A percentile compares a stretch with the other conserved stretches of the same genome.
These are phyloP conservation scores for Fennellomyces sp. DNA, from an alignment of 371 early-diverging fungal genomes.

Conservation along the genomic window DNA sequence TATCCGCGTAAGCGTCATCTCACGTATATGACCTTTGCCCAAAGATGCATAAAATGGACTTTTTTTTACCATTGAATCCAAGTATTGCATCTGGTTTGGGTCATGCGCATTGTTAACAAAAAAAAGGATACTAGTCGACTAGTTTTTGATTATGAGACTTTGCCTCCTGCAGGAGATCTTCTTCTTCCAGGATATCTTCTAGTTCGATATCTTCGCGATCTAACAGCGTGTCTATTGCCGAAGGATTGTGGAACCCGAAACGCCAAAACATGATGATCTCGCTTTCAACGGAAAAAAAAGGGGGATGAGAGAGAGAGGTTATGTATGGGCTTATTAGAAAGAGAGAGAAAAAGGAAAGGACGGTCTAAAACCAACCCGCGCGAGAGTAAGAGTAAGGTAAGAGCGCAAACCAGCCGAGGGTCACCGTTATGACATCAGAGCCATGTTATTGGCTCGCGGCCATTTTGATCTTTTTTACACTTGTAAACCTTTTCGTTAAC, in stretches of 20 bases:
- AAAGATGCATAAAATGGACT: too few species aligned
- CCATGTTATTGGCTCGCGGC: neutral
- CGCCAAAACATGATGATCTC: constrained; percentile 73
- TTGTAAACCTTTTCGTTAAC: too few species aligned
- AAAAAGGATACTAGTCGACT: constrained; percentile 75
- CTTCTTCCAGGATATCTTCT: constrained; percentile 79
- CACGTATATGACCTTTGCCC: too few species aligned
- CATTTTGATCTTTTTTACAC: neutral
- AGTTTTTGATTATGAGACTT: constrained; percentile 82
- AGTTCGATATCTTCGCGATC: constrained; percentile 77
- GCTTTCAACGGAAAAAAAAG: neutral
- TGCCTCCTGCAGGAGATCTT: constrained; percentile 86
- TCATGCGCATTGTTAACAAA: neutral
- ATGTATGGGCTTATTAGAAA: neutral
- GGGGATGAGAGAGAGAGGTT: neutral
- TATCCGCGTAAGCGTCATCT: neutral
- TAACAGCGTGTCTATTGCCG: constrained; percentile 77
- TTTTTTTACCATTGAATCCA: too few species aligned
- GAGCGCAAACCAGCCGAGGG: neutral
- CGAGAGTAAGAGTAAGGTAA: neutral
- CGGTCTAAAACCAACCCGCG: neutral
- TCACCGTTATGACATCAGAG: neutral
- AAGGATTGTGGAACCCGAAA: constrained; percentile 78
- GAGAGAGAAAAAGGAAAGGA: neutral
- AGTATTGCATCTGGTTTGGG: too few species aligned